These are phyloP conservation scores for Magnolia sinica DNA, from an alignment of 164 flowering plant species.

Conservation along the genomic window DNA sequence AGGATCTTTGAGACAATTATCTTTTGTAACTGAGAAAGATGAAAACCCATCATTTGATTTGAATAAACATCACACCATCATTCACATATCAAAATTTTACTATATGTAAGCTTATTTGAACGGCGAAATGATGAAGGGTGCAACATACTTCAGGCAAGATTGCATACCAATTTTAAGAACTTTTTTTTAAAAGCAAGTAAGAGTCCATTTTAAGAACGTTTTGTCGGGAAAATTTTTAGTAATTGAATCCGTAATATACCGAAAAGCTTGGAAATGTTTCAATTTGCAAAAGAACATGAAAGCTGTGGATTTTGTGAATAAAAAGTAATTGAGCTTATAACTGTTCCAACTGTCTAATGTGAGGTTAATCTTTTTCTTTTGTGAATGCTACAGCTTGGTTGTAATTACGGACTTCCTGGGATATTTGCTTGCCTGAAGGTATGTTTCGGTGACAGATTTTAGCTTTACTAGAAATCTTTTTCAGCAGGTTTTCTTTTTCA, in stretches of 20 bases:
- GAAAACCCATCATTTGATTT: background rate
- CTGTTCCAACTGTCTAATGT: background rate
- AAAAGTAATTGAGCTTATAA: background rate
- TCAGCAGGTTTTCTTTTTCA: background rate
- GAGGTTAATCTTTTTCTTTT: background rate
- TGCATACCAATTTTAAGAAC: no score
- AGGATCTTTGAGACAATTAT: no score
- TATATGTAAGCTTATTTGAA: background rate
- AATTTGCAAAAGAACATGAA: background rate
- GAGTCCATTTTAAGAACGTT: no score
- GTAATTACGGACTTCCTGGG: conserved; percentile 90
- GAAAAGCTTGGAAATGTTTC: background rate
- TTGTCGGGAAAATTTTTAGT: no score
- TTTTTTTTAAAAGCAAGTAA: no score
- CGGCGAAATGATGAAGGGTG: background rate
- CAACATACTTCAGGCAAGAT: no score
- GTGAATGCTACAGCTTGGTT: conserved; percentile 61
- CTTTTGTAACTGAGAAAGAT: background rate
- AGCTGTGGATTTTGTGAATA: background rate
- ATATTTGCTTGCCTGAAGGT: conserved; percentile 97
- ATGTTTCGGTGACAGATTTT: conserved; percentile 1
- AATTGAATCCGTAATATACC: no score
- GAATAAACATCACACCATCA: background rate
- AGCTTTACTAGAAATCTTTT: background rate
- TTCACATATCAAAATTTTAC: no score